Percentiles rank a stretch among this genome's conserved stretches.
These are phyloP conservation scores for Xanthoceras sorbifolium DNA, from an alignment of 345 rosid species.

Conservation along the genomic window DNA sequence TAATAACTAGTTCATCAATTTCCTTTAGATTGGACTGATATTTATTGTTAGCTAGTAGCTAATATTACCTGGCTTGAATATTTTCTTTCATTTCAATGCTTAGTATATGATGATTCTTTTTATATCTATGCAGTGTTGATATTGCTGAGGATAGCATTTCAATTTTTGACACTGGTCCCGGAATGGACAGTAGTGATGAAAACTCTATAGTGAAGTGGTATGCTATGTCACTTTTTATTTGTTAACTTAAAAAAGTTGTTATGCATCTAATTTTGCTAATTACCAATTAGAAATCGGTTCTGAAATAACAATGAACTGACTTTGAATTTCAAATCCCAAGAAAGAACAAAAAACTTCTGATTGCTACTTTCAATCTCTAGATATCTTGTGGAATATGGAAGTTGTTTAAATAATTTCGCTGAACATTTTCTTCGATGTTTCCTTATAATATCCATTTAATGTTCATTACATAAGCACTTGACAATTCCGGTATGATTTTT, in stretches of 20 bases:
- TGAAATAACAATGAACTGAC: background rate
- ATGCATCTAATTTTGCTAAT: background rate
- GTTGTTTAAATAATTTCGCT: background rate
- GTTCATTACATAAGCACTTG: background rate
- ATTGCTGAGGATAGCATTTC: conserved; percentile 45
- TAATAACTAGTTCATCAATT: background rate
- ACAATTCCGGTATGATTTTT: background rate
- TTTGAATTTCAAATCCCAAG: background rate
- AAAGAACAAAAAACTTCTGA: background rate
- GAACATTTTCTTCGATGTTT: background rate
- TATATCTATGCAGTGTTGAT: conserved; percentile 49
- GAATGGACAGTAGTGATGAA: conserved; percentile 70
- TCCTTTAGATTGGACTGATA: background rate
- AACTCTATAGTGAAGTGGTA: conserved; percentile 69
- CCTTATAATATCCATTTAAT: background rate
- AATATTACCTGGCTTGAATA: background rate
- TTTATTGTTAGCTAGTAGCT: background rate
- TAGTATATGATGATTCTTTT: background rate
- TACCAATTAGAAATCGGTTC: background rate
- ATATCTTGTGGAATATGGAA: background rate
- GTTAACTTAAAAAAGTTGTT: background rate
- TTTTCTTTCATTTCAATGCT: background rate
- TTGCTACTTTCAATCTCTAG: background rate
- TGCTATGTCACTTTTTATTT: conserved; percentile 8
- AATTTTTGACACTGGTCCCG: conserved; percentile 77